Base-by-base conservation (phyloP, 2,329 filamentous ascomycete species). In the Myriosclerotinia curreyana region DNA sequence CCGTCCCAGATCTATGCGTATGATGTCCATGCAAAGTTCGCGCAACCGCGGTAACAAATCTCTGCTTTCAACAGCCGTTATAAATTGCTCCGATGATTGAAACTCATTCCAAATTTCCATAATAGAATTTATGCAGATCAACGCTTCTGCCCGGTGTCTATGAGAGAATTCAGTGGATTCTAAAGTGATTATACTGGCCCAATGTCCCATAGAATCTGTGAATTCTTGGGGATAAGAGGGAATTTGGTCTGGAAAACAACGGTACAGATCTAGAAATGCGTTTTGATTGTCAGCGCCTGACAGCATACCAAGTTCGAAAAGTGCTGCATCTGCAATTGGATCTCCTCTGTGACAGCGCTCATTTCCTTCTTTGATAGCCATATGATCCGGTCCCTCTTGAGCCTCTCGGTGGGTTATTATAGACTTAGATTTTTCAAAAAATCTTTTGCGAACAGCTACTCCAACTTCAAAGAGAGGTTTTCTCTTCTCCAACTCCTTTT, bases 31-130 rank as follows among this genome's bases (percentile, higher is more conserved):
- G 17, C 15, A 22, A 4, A 55, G 38, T 20, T 42, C 15, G 6
- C 25, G 22, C 8, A 42, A 6, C 14, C 12, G 15, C 5, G 15
- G 28, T 2, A 42, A 9, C 5, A 7, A 55, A 17, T 4, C 8
- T 20, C 2, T 20, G 1, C 22, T 9, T 2, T 20, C 15, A 34
- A 17, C 7, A 22, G 15, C 40, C 2, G 14, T 12, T 5, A 25
- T 22, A 6, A 42, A 55, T 2, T 28, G 15, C 15, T 55, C 15
- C 5, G 8, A 0, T 17, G 5, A 9, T 0, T 0, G 7, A 42
- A 1, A 20, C 9, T 9, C 6, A 1, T 7, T 40, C 15, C 36
- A 40, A 8, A 17, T 20, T 6, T 0, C 0, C 1, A 14, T 4
- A 1, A 55, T 11, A 11, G 36, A 42, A 28, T 17, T 28, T 7